Conservation (phyloP, 495 filamentous ascomycete species). For the Penicillium bialowiezense region DNA sequence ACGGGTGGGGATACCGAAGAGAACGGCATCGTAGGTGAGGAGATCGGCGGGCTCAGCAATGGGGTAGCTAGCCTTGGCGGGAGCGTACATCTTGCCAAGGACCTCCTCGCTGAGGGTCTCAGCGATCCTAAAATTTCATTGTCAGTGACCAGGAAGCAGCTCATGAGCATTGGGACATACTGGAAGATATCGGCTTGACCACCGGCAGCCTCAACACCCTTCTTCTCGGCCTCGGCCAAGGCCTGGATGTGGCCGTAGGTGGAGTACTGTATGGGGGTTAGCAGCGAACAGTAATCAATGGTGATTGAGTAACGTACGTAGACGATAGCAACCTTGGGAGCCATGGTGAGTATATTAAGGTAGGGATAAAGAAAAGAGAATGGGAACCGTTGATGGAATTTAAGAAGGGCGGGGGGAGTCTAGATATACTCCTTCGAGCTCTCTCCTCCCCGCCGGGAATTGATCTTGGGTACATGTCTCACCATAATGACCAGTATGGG, state of each 20-base stretch:
- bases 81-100: constrained; percentile 84
- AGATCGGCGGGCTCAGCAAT: constrained; percentile 64
- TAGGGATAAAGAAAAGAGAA: neutral
- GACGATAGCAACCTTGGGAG: constrained; percentile 89
- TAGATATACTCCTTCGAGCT: constrained; percentile 9
- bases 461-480: neutral
- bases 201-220: constrained; percentile 84
- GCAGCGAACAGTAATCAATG: neutral
- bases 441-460: constrained; percentile 2
- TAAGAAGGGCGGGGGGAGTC: neutral
- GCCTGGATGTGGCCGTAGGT: constrained; percentile 89
- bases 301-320: constrained; percentile 56
- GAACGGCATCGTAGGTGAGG: constrained; percentile 82
- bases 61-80: constrained; percentile 69
- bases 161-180: constrained; percentile 40
- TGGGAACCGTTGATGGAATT: constrained; percentile 2
- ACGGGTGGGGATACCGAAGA: constrained; percentile 95
- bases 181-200: constrained; percentile 78
- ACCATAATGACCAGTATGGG: constrained; percentile 1
- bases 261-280: constrained; percentile 65
- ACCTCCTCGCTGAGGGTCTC: constrained; percentile 87
- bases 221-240: constrained; percentile 86
- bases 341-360: constrained; percentile 58
- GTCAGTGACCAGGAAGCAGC: neutral
- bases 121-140: constrained; percentile 52